These are phyloP conservation scores for Didymellaceae sp. DNA, from an alignment of 2,329 filamentous ascomycete genomes.

Conservation along the genomic window DNA sequence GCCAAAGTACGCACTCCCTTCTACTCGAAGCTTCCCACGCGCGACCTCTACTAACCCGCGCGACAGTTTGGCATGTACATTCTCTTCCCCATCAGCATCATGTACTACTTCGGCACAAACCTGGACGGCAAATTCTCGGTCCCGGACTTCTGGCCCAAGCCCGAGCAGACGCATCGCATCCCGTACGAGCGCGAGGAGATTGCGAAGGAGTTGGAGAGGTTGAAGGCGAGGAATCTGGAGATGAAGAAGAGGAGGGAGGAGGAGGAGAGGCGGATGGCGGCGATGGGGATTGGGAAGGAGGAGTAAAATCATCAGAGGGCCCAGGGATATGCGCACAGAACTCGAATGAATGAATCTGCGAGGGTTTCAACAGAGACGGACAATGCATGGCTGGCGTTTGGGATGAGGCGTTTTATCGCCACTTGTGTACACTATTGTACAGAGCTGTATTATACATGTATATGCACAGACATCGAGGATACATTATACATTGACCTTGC, in stretches of 20 bases:
- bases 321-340: no score
- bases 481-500: constrained; percentile 44
- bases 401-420: constrained; percentile 10
- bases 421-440: constrained; percentile 32
- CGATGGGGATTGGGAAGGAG: constrained; percentile 24
- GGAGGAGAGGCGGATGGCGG: constrained; percentile 32
- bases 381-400: constrained; percentile 30
- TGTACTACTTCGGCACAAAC: constrained; percentile 99
- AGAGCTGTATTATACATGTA: constrained; percentile 36
- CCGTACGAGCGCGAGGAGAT: constrained; percentile 84
- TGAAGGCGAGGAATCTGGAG: constrained; percentile 61
- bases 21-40: background rate
- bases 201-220: constrained; percentile 75
- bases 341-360: no score
- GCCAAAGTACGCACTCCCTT: constrained; percentile 76
- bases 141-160: constrained; percentile 90
- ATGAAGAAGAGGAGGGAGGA: constrained; percentile 57
- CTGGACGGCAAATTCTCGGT: constrained; percentile 86
- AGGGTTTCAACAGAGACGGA: no score
- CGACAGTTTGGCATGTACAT: constrained; percentile 98
- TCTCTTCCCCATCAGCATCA: constrained; percentile 97
- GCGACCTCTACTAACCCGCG: constrained; percentile 4
- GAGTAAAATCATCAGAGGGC: constrained; percentile 21
- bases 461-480: constrained; percentile 19
- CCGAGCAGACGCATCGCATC: constrained; percentile 76